These are phyloP conservation scores for Xerocomellus amylosporus DNA, from an alignment of 768 basidiomycete species.

Conservation along the genomic window DNA sequence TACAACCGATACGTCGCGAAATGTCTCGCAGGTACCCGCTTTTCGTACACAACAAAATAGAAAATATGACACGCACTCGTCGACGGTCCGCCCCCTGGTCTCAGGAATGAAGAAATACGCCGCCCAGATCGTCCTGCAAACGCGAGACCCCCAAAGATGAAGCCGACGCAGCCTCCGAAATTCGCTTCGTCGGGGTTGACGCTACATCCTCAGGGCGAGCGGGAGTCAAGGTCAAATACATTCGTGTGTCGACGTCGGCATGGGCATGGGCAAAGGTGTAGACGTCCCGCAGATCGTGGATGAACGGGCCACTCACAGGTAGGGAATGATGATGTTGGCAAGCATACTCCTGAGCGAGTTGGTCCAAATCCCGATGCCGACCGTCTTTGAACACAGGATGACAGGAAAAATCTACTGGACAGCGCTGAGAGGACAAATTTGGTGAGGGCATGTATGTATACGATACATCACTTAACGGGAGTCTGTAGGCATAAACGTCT, in stretches of 20 bases:
- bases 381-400: constrained; percentile 31
- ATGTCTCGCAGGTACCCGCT: constrained; percentile 26
- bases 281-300: not conserved
- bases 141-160: constrained; percentile 27
- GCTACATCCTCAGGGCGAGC: constrained; percentile 2
- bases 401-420: constrained; percentile 35
- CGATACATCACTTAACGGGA: constrained; percentile 17
- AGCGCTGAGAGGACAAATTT: constrained; percentile 12
- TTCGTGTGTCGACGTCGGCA: too few relatives aligned
- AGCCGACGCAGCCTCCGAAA: constrained; percentile 28
- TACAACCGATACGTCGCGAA: constrained; percentile 24
- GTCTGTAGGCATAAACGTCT: constrained; percentile 24
- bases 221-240: not conserved
- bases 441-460: not conserved
- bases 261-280: too few relatives aligned
- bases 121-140: constrained; percentile 23
- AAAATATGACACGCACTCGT: constrained; percentile 22
- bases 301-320: constrained; percentile 19
- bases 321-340: constrained; percentile 26
- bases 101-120: constrained; percentile 29
- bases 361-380: constrained; percentile 26
- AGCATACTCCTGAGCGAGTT: constrained; percentile 28
- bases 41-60: constrained; percentile 23
- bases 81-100: constrained; percentile 28
- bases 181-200: constrained; percentile 29